Conservation (phyloP, 768 basidiomycete species). For the Udeniomyces megalosporus region DNA sequence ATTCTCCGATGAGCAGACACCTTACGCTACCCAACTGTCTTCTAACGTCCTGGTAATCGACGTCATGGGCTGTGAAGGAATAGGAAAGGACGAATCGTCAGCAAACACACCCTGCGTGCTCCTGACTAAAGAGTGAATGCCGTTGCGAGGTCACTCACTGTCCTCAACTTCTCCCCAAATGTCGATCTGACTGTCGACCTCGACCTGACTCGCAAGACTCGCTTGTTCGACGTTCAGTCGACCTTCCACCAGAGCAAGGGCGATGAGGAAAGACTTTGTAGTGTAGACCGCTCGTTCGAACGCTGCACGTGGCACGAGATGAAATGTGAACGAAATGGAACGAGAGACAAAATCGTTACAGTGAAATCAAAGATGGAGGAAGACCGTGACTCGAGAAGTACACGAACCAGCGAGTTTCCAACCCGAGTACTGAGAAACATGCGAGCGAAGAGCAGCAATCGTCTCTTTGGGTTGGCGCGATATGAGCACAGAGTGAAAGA, state of each 20-base stretch:
- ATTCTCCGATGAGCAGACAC: constrained; percentile 35
- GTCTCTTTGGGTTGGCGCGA: constrained; percentile 56
- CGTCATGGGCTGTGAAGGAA: constrained; percentile 65
- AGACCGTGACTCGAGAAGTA: neutral
- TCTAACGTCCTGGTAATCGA: constrained; percentile 87
- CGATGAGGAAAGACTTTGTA: constrained; percentile 81
- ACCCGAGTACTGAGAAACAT: constrained; percentile 20
- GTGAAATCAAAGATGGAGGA: neutral
- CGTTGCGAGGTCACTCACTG: constrained; percentile 43
- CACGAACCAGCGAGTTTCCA: constrained; percentile 80
- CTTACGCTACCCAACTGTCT: constrained; percentile 67
- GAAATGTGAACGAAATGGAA: neutral
- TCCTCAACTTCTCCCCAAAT: constrained; percentile 99
- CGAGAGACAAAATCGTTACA: neutral
- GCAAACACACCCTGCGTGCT: neutral
- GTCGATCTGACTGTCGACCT: constrained; percentile 89
- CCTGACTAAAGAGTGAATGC: neutral
- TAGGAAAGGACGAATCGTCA: neutral
- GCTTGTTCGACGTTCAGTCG: constrained; percentile 68
- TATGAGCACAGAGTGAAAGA: constrained; percentile 55
- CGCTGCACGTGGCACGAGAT: constrained; percentile 34
- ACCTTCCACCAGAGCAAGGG: constrained; percentile 62
- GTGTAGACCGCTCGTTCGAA: constrained; percentile 80
- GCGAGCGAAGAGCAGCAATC: constrained; percentile 39
- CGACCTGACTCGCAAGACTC: constrained; percentile 67